Base-by-base conservation (phyloP, 164 flowering plant genomes). In the Kalanchoe fedtschenkoi region DNA sequence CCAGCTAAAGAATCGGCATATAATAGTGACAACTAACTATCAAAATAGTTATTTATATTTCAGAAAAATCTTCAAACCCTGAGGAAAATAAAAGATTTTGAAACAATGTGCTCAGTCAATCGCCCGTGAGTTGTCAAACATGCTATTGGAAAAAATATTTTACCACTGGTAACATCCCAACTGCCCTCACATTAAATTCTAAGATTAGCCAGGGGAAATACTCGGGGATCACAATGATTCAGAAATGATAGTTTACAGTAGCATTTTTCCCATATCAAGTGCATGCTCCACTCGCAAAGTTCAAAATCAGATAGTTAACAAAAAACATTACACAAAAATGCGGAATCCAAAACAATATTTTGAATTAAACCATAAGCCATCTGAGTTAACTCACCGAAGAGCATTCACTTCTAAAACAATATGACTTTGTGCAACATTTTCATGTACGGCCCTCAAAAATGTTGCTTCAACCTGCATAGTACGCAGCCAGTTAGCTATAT, bases 401-500 rank as follows among this genome's bases (percentile, higher is more conserved):
- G 91, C 80, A 62, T 93, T 93, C 56, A 93, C 84, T 78, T 93
- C 99, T 69, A 93, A 65, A 46, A 83, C 81, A 21, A 86, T 75
- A 80, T 84, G 67, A 34, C 76, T 78, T 38, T 77, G 85, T 42
- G 74, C 69, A n/a, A 87, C 72, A 73, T 83, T 81, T 75, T 89
- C 98, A 69, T 82, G 70, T 69, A 88, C 91, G 56, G 91, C 95
- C 74, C 99, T 79, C 10, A 78, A 75, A 65, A 90, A 88, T 33
- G 99, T 93, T 62, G 86, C 96, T 79, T 90, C 91, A 54, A 88
- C 96, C 99, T 93, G 79, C 72, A 57, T 19, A 44, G 51, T 9
- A 32, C 15, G 1, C 35, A 24, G 8, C 4, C 15, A 37, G 35
- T 34, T 39, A 15, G 32, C 37, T 59, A 33, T 29, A 29, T 28